Evolutionary conservation across 164 flowering plant species (phyloP), one percentile per base, ranked within the genome.

Genomic region (Piper longum): DNA sequence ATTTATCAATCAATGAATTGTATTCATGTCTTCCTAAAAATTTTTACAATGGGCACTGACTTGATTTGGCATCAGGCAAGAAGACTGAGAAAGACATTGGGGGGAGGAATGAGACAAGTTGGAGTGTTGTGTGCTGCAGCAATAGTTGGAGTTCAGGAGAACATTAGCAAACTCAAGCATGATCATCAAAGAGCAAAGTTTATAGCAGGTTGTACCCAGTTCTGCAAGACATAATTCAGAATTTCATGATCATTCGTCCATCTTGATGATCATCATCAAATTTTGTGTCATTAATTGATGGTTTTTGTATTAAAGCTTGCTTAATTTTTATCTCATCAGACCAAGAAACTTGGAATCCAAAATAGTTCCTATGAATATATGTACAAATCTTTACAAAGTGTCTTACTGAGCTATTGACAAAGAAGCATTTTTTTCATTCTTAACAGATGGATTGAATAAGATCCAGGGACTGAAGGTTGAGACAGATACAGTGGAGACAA

Each of bases 51-150:
- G 36, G 36, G 36, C 11, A 44, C 11, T 6, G 8, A 44, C 11
- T 44, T 44, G 11, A 6, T 44, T 44, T 44, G 48, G 48, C 8
- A 44, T 62, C 63, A 92, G 98, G 96, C 96, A 3, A 85, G 76
- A 70, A 78, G 77, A 66, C 81, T 92, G 19, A 78, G 91, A 82
- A 92, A 92, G 77, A 83, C 93, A 45, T 77, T 92, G 59, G 98
- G 96, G 52, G 98, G 96, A 60, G 95, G 85, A n/a, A 89, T 89
- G 98, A 83, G 96, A 69, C 98, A 89, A 72, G 67, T 85, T 44
- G 96, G 98, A 19, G 68, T 85, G 68, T 51, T 89, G 61, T 89
- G 96, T 71, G 96, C 96, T 66, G 95, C 96, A 64, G 96, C 90
- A 58, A 63, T 73, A 11, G 88, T 88, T 69, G 98, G 87, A 54